Conservation (phyloP, 2,329 filamentous ascomycete genomes). For the Sordariomycetes sp. region DNA sequence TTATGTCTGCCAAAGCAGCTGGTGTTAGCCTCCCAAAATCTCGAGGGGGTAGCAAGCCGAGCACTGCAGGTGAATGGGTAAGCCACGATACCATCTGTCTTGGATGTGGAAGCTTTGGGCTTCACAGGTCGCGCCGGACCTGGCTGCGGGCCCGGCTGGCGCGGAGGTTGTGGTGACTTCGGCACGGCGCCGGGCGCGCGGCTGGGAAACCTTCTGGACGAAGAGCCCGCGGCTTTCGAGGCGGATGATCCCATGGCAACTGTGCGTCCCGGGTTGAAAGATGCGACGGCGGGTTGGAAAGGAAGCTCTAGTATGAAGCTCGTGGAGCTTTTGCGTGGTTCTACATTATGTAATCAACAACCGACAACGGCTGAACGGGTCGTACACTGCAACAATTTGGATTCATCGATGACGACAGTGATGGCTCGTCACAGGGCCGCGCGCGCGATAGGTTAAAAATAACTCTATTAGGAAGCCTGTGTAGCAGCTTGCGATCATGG, state of each 20-base stretch:
- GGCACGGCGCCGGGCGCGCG: constrained; percentile 18
- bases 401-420: too few relatives aligned
- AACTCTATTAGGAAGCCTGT: background rate
- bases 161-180: constrained; percentile 10
- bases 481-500: background rate
- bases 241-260: constrained; percentile 31
- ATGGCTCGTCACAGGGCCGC: too few relatives aligned
- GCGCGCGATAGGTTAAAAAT: background rate
- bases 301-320: background rate
- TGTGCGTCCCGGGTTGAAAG: background rate
- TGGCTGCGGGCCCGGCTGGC: background rate
- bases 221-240: constrained; percentile 31
- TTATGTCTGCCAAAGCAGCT: background rate
- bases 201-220: constrained; percentile 32
- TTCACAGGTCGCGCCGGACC: background rate
- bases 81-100: constrained; percentile 18
- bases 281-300: background rate
- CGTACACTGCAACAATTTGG: too few relatives aligned
- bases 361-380: too few relatives aligned
- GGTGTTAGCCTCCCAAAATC: constrained; percentile 30
- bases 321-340: background rate
- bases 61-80: constrained; percentile 14
- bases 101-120: constrained; percentile 11
- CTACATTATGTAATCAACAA: background rate
- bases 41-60: background rate